Percentiles rank a stretch among this genome's conserved stretches.
Evolutionary conservation across 164 flowering plant species (phyloP).

Genomic region (Kingdonia uniflora): DNA sequence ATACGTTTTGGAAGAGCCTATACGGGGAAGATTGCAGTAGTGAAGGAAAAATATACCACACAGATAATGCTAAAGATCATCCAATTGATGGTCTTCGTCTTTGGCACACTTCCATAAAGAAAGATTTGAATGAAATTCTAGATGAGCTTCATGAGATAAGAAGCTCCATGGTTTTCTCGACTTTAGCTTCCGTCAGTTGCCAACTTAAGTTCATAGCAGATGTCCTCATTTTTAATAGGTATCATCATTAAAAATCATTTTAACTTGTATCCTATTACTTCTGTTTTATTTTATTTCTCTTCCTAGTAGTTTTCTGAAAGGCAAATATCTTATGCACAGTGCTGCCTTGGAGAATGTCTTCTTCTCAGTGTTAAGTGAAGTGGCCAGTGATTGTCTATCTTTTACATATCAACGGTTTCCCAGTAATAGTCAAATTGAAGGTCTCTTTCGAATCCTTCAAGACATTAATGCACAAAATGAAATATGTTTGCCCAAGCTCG

Average conservation of each 20-base stretch:
- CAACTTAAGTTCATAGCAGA: slow-evolving; percentile 56
- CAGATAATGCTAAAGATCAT: slow-evolving; percentile 9
- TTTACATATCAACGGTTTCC: slow-evolving; percentile 19
- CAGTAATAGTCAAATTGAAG: slow-evolving; percentile 32
- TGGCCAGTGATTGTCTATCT: slow-evolving; percentile 11
- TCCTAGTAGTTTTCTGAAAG: not conserved
- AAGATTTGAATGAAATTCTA: slow-evolving; percentile 40
- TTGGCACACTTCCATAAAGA: slow-evolving; percentile 52
- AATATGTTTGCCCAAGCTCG: slow-evolving; percentile 19
- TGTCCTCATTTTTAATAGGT: slow-evolving; percentile 65
- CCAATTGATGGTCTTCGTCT: slow-evolving; percentile 38
- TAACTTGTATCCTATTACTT: slow-evolving; percentile 2
- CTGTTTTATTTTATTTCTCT: not conserved
- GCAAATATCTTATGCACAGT: slow-evolving; percentile 29
- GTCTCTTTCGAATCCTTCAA: slow-evolving; percentile 30
- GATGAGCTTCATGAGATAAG: slow-evolving; percentile 33
- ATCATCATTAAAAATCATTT: slow-evolving; percentile 7
- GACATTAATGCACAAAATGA: slow-evolving; percentile 19
- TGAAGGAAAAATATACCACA: slow-evolving; percentile 9
- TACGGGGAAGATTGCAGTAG: slow-evolving; percentile 10
- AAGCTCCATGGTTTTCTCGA: slow-evolving; percentile 23
- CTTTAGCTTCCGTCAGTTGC: slow-evolving; percentile 27
- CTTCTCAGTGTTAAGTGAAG: slow-evolving; percentile 30
- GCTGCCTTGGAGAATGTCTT: slow-evolving; percentile 46
- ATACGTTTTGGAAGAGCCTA: slow-evolving; percentile 12